Evolutionary conservation across 768 basidiomycete species (phyloP).

Genomic region (Hirschioporus abietinus): DNA sequence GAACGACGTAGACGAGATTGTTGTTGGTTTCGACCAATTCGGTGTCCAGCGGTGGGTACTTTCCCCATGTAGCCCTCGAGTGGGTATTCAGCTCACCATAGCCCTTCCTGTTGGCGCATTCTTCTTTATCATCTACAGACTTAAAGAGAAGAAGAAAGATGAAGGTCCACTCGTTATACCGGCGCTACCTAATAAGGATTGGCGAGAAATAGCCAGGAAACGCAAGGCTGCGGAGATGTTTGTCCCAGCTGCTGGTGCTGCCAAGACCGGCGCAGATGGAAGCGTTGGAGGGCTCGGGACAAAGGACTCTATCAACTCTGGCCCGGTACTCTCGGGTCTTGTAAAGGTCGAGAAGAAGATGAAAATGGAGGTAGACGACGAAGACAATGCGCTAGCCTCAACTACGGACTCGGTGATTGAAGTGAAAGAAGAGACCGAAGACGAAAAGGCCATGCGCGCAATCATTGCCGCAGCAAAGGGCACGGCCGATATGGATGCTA

Average conservation of each 20-base stretch:
- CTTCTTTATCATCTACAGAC: conserved; percentile 22
- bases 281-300: conserved; percentile 76
- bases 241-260: conserved; percentile 58
- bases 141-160: conserved; percentile 40
- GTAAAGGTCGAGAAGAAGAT: conserved; percentile 20
- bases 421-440: conserved; percentile 54
- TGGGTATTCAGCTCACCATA: conserved; percentile 70
- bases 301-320: conserved; percentile 69
- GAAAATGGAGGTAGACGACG: conserved; percentile 15
- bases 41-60: conserved; percentile 82
- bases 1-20: conserved; percentile 55
- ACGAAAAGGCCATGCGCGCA: conserved; percentile 75
- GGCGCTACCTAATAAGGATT: conserved; percentile 81
- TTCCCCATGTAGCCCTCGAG: conserved; percentile 12
- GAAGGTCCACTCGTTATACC: conserved; percentile 79
- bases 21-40: conserved; percentile 66
- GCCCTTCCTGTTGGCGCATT: neutral
- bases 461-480: conserved; percentile 56
- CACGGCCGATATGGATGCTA: conserved; percentile 29
- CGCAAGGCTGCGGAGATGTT: conserved; percentile 51
- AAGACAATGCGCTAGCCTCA: neutral
- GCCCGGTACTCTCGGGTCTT: conserved; percentile 65
- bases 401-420: conserved; percentile 25
- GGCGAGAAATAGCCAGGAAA: conserved; percentile 75
- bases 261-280: conserved; percentile 57